Conservation (phyloP, 1,139 yeast species). For the Arxiozyma heterogenica region DNA sequence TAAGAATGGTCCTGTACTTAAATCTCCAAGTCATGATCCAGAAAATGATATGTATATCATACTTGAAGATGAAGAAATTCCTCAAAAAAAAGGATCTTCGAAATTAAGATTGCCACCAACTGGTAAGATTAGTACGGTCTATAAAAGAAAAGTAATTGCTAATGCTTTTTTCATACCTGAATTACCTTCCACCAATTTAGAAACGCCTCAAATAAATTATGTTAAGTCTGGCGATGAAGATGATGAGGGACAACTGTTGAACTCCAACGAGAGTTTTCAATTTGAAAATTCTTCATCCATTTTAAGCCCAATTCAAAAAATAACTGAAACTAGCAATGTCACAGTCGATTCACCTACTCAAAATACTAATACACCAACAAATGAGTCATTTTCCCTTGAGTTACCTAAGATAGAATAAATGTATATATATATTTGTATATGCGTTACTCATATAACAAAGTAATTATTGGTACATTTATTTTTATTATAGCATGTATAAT, state of each 20-base stretch:
- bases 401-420: conserved; percentile 6
- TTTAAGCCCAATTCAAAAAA: background rate
- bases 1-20: conserved; percentile 33
- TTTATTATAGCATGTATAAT: too few species aligned
- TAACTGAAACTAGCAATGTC: background rate
- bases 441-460: background rate
- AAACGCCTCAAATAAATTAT: background rate
- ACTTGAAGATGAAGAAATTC: conserved; percentile 73
- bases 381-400: conserved; percentile 8
- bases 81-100: conserved; percentile 60
- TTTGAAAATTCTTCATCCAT: conserved; percentile 1
- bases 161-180: conserved; percentile 44
- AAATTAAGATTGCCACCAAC: conserved; percentile 88
- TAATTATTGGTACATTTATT: background rate
- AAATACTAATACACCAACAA: background rate
- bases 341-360: background rate
- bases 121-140: conserved; percentile 62
- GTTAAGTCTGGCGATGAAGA: background rate
- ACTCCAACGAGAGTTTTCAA: background rate
- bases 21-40: conserved; percentile 28
- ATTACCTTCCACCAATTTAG: conserved; percentile 7
- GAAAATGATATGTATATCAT: conserved; percentile 40
- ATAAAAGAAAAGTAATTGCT: conserved; percentile 54
- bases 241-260: background rate
- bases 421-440: background rate